A percentile compares a stretch with the other conserved stretches of the same genome.
Conservation (phyloP, 306 rosid species). For the Malus sylvestris region DNA sequence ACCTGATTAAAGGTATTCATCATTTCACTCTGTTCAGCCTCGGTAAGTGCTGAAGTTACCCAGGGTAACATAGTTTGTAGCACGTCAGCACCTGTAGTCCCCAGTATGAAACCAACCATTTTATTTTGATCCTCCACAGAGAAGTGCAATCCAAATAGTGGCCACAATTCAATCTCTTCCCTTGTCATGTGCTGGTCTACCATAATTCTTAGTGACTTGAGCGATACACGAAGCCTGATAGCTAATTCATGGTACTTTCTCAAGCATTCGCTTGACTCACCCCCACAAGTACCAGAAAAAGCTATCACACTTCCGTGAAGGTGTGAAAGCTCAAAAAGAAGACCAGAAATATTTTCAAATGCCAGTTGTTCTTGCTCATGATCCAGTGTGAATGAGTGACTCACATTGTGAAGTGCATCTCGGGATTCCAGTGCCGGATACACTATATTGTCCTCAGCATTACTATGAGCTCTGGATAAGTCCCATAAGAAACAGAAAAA, state of each 20-base stretch:
- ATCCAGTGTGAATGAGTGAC: constrained; percentile 78
- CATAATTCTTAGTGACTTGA: constrained; percentile 64
- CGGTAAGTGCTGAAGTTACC: constrained; percentile 79
- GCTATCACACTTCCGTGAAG: constrained; percentile 41
- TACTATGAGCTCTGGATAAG: constrained; percentile 89
- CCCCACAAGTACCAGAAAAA: constrained; percentile 24
- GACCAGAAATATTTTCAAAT: constrained; percentile 72
- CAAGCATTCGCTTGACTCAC: constrained; percentile 17
- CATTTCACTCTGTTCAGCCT: constrained; percentile 68
- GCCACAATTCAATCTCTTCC: constrained; percentile 87
- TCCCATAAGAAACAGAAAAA: constrained; percentile 87
- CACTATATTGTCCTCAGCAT: constrained; percentile 85
- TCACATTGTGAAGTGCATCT: constrained; percentile 75
- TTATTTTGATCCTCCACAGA: constrained; percentile 84
- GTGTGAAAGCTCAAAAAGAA: constrained; percentile 72
- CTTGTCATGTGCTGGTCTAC: constrained; percentile 70
- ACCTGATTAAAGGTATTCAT: constrained; percentile 82
- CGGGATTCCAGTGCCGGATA: constrained; percentile 93
- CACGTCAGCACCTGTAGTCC: constrained; percentile 87
- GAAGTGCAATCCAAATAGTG: constrained; percentile 69
- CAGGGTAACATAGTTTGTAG: constrained; percentile 81
- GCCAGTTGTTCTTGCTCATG: constrained; percentile 81
- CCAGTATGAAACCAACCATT: constrained; percentile 70
- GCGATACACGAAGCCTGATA: constrained; percentile 73
- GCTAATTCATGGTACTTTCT: constrained; percentile 67